phyloP scores from a whole-genome alignment of 148 eudicot genomes.

The Rhododendron ferrugineum region DNA sequence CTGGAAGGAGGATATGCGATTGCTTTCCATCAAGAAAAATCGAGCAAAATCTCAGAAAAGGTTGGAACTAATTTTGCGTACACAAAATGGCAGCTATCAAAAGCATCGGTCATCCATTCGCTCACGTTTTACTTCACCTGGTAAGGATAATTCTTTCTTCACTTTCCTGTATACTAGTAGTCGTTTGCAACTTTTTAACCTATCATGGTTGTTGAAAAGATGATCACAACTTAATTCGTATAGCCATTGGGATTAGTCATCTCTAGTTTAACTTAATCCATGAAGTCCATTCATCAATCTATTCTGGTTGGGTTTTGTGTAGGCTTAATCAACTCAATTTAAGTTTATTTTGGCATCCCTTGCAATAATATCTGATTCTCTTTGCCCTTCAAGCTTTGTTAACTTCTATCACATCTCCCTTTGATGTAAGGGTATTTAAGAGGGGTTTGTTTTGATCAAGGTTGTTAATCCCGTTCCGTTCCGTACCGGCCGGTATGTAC shows the following conservation, averaged over 20 bases:
- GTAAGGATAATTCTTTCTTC: slow-evolving; percentile 29
- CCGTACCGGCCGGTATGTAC: too few relatives aligned
- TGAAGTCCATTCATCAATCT: background rate
- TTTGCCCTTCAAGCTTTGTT: background rate
- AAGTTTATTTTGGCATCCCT: background rate
- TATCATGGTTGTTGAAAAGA: background rate
- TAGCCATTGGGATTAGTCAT: background rate
- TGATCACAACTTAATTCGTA: background rate
- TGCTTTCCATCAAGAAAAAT: slow-evolving; percentile 45
- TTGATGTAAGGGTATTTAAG: background rate
- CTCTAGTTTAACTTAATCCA: background rate
- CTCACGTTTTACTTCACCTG: slow-evolving; percentile 46
- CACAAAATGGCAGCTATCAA: slow-evolving; percentile 30
- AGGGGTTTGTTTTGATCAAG: background rate
- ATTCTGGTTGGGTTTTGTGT: background rate
- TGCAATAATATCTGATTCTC: background rate
- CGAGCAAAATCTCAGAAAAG: slow-evolving; percentile 60
- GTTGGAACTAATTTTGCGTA: slow-evolving; percentile 40
- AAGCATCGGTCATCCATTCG: slow-evolving; percentile 60
- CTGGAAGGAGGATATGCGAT: slow-evolving; percentile 74
- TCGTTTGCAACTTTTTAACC: background rate
- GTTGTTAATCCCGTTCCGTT: too few relatives aligned
- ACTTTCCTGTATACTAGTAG: background rate
- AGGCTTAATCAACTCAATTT: background rate
- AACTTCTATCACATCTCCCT: background rate